phyloP scores from a whole-genome alignment of 345 rosid genomes.

The Ceriops zippeliana region DNA sequence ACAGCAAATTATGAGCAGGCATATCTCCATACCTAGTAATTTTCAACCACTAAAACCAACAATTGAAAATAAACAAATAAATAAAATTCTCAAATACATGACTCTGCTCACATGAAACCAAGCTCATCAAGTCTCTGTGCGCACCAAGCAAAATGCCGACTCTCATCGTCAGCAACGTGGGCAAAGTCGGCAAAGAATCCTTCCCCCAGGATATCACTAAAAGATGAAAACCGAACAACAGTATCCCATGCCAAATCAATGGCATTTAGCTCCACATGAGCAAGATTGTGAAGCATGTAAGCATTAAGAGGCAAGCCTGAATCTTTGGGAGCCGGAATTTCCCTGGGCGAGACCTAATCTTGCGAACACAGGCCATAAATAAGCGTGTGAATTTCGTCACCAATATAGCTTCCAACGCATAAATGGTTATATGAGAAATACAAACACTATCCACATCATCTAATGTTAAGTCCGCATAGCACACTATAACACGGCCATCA shows the following conservation, averaged over 20 bases:
- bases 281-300: constrained; percentile 84
- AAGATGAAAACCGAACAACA: constrained; percentile 83
- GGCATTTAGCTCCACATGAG: constrained; percentile 94
- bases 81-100: background rate
- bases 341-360: constrained; percentile 65
- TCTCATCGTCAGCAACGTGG: constrained; percentile 95
- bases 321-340: constrained; percentile 65
- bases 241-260: constrained; percentile 99
- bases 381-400: background rate
- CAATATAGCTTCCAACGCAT: background rate
- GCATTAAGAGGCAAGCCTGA: constrained; percentile 88
- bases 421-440: too few species aligned
- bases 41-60: background rate
- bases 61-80: constrained; percentile 1
- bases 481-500: too few species aligned
- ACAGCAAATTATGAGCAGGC: constrained; percentile 86
- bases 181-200: constrained; percentile 88
- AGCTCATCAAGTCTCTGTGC: constrained; percentile 85
- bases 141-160: constrained; percentile 94
- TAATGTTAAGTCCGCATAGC: too few species aligned
- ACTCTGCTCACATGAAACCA: constrained; percentile 64
- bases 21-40: constrained; percentile 79
- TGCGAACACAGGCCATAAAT: background rate
- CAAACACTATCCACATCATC: too few species aligned
- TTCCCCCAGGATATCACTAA: constrained; percentile 50